Evolutionary conservation across 805 yeast genomes (phyloP).

Genomic region (Jamesozyma piceae): DNA sequence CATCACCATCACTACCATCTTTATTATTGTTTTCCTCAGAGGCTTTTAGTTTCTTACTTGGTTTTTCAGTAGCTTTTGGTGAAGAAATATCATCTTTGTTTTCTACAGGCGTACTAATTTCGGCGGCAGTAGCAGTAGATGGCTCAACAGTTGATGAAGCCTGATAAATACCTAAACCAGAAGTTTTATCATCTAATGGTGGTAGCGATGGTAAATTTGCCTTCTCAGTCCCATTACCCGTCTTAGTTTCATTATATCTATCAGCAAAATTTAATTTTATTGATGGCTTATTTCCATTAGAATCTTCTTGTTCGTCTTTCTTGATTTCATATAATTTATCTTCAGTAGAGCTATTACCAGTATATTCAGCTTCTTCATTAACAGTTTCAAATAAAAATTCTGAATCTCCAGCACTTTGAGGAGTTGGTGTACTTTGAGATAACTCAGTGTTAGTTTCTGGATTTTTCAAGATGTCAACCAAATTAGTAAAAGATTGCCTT

Average conservation of each 20-base stretch:
- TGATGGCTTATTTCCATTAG: slow-evolving; percentile 13
- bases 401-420: slow-evolving; percentile 18
- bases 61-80: background rate
- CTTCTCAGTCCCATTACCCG: background rate
- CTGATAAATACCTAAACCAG: slow-evolving; percentile 26
- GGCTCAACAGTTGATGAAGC: slow-evolving; percentile 5
- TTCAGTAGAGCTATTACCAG: slow-evolving; percentile 14
- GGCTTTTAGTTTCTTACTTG: background rate
- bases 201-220: slow-evolving; percentile 25
- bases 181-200: slow-evolving; percentile 18
- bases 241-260: slow-evolving; percentile 18
- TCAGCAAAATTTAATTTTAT: slow-evolving; percentile 33
- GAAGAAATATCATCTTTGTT: background rate
- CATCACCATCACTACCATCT: background rate
- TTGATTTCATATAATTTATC: slow-evolving; percentile 16
- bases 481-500: slow-evolving; percentile 51
- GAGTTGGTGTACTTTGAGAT: slow-evolving; percentile 10
- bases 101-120: background rate
- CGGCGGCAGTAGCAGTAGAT: background rate
- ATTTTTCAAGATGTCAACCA: slow-evolving; percentile 36
- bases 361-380: slow-evolving; percentile 13
- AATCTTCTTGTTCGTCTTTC: background rate
- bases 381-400: slow-evolving; percentile 25
- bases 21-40: background rate
- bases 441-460: slow-evolving; percentile 9